Evolutionary conservation across 73 alveolate species (phyloP).

Genomic region (Blepharisma japonicum): DNA sequence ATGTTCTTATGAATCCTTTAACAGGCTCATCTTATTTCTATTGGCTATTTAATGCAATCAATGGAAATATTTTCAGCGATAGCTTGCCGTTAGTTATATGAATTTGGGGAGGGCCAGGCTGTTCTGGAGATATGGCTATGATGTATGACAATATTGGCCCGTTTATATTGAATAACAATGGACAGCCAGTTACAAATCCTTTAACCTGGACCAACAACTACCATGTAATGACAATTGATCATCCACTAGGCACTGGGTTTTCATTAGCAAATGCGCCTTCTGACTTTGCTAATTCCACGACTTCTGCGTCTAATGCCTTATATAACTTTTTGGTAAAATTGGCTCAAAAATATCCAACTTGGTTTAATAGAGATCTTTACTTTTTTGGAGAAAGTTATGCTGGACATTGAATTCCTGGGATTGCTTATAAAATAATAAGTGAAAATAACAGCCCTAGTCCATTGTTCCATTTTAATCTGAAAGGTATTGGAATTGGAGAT

Average conservation of each 20-base stretch:
- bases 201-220: conserved; percentile 41
- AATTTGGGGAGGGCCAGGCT: conserved; percentile 91
- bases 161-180: not conserved
- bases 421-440: conserved; percentile 32
- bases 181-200: conserved; percentile 20
- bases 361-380: conserved; percentile 52
- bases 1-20: not conserved
- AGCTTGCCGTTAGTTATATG: conserved; percentile 51
- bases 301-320: not conserved
- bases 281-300: not conserved
- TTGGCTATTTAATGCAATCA: conserved; percentile 19
- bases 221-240: conserved; percentile 48
- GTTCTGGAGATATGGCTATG: conserved; percentile 68
- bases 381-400: conserved; percentile 90
- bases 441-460: not conserved
- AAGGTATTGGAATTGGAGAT: conserved; percentile 34
- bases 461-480: not conserved
- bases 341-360: conserved; percentile 37
- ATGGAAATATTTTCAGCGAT: not conserved
- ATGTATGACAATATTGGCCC: conserved; percentile 79
- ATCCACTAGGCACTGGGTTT: conserved; percentile 65
- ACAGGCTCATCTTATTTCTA: conserved; percentile 30
- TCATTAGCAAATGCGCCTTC: not conserved
- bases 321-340: conserved; percentile 51
- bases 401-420: conserved; percentile 86